Base-by-base conservation (phyloP, 441 rosid species). In the Croton setiger region DNA sequence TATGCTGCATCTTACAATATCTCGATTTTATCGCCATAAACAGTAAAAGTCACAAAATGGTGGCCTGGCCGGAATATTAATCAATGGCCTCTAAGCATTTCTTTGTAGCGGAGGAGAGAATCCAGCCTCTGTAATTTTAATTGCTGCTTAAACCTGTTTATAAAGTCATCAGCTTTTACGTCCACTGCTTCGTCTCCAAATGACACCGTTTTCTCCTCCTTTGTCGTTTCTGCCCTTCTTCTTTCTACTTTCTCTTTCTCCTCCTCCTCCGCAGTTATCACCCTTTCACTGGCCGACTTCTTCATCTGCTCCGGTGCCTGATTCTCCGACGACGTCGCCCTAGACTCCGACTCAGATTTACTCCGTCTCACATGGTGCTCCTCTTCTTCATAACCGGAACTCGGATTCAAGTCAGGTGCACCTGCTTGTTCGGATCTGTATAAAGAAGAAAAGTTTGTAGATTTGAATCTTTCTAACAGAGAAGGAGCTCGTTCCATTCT, bases 161-260 rank as follows among this genome's bases (percentile, higher is more conserved):
- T 93, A 61, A 93, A 93, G 33, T 93, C 84, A 2, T 92, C 91
- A 0, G 98, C 98, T 81, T 84, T 90, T 0, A 85, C 91, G 60
- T 93, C 96, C 15, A 88, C 96, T 13, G 75, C 79, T 9, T 82
- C 82, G 3, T 83, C 91, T 13, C 67, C 85, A 18, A 75, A 17
- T 64, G 85, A 58, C 63, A 49, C 64, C 73, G 74, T 74, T 58
- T 66, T 78, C 76, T 78, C 88, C 1, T 78, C 45, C 78, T 79
- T 84, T 58, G 65, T 67, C 52, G 88, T 84, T 61, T 78, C 81
- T 17, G 89, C 85, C 54, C 84, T 73, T 23, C 86, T 74, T 74
- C 71, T 74, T 44, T 86, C 93, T 48, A 71, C 66, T 13, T 66
- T 69, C 47, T 84, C 89, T 57, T 51, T 66, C 13, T 51, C 74